Conservation (phyloP, 1,284 basidiomycete genomes). For the Kalmanozyma brasiliensis region DNA sequence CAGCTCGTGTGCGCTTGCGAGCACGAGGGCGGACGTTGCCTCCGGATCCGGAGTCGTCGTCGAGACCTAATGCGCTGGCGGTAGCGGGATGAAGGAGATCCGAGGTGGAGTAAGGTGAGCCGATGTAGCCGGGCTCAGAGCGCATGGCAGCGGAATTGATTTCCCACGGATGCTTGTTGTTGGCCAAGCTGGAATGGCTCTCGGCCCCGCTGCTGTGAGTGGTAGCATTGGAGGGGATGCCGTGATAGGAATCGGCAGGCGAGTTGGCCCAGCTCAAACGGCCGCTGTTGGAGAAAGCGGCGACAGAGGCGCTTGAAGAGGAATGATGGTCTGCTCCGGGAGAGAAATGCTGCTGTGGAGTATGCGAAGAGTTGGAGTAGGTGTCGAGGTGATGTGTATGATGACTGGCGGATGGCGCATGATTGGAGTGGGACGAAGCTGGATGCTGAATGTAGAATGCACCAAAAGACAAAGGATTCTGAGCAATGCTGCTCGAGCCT, state of each 20-base stretch:
- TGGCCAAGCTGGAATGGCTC: constrained; percentile 37
- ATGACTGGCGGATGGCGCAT: constrained; percentile 8
- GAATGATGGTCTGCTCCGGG: constrained; percentile 46
- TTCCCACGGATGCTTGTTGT: constrained; percentile 43
- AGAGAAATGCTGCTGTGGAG: constrained; percentile 46
- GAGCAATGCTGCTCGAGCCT: constrained; percentile 17
- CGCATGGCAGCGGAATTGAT: constrained; percentile 28
- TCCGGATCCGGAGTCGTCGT: constrained; percentile 48
- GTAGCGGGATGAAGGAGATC: constrained; percentile 44
- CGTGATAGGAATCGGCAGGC: constrained; percentile 48
- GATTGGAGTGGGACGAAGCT: constrained; percentile 16
- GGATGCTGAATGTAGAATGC: constrained; percentile 51
- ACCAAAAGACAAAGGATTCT: constrained; percentile 39
- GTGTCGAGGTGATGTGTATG: constrained; percentile 36
- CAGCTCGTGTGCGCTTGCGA: constrained; percentile 40
- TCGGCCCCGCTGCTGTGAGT: constrained; percentile 48
- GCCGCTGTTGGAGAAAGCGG: constrained; percentile 49
- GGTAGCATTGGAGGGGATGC: constrained; percentile 42
- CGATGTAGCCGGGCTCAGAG: constrained; percentile 23
- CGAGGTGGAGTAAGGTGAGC: constrained; percentile 44
- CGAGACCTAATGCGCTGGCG: constrained; percentile 34
- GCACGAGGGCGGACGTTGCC: constrained; percentile 46
- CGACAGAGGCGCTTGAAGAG: constrained; percentile 40
- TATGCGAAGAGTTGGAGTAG: constrained; percentile 37
- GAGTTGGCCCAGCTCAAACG: constrained; percentile 50